Evolutionary conservation across 139 green algal species (phyloP).

Genomic region (Zygnema circumcarinatum): DNA sequence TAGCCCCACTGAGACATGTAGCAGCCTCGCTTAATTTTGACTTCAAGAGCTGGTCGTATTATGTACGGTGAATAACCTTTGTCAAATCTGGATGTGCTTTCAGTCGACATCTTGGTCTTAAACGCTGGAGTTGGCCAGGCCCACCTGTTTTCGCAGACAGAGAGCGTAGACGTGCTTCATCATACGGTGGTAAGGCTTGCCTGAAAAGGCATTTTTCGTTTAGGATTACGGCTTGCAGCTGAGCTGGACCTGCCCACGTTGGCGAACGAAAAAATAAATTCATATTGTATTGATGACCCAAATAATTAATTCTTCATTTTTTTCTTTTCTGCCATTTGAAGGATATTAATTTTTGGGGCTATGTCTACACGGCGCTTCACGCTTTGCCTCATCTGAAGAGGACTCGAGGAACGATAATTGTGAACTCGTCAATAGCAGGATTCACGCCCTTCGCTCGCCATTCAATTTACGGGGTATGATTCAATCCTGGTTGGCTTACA

Average conservation of each 20-base stretch:
- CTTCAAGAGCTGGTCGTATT: too few species aligned
- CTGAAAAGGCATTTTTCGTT: too few species aligned
- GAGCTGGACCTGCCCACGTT: neutral
- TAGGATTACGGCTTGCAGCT: too few species aligned
- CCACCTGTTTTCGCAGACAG: slow-evolving; percentile 42
- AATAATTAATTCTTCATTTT: too few species aligned
- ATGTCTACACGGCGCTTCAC: slow-evolving; percentile 21
- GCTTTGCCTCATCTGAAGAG: slow-evolving; percentile 33
- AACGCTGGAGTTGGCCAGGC: slow-evolving; percentile 48
- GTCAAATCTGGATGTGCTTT: too few species aligned
- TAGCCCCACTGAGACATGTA: too few species aligned
- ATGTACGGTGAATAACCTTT: too few species aligned
- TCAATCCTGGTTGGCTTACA: neutral
- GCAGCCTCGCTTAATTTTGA: too few species aligned
- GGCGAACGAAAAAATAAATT: too few species aligned
- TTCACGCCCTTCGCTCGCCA: slow-evolving; percentile 29
- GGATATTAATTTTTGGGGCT: slow-evolving; percentile 45
- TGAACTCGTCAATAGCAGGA: slow-evolving; percentile 23
- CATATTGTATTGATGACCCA: too few species aligned
- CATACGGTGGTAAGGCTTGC: slow-evolving; percentile 34
- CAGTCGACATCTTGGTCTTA: slow-evolving; percentile 54
- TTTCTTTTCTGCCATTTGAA: slow-evolving; percentile 10
- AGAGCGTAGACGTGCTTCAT: slow-evolving; percentile 16
- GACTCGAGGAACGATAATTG: slow-evolving; percentile 30
- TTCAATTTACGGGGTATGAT: slow-evolving; percentile 41